These are phyloP conservation scores for Geotrichum phurueaensis DNA, from an alignment of 1,139 yeast species.

Conservation along the genomic window DNA sequence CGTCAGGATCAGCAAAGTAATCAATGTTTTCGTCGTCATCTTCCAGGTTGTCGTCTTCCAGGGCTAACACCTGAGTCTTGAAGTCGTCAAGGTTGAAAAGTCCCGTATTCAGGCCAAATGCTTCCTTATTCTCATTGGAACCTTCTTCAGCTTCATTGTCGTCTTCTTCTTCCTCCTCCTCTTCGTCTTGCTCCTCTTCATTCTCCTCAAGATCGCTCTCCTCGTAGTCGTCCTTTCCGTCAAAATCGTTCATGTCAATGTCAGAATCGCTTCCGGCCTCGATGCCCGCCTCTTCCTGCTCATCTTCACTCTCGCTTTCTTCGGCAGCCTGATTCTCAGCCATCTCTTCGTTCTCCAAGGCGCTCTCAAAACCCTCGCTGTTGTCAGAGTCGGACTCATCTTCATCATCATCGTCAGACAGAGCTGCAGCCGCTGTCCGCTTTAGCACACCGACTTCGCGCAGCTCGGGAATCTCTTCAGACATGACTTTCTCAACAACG, in stretches of 20 bases:
- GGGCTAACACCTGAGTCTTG: constrained; percentile 70
- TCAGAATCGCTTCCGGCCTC: constrained; percentile 19
- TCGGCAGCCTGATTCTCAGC: constrained; percentile 15
- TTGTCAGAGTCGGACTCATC: constrained; percentile 23
- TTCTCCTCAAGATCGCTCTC: constrained; percentile 18
- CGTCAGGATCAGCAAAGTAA: constrained; percentile 30
- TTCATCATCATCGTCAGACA: constrained; percentile 25
- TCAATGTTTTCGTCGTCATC: constrained; percentile 73
- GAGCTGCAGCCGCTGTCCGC: constrained; percentile 22
- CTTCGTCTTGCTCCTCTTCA: constrained; percentile 22
- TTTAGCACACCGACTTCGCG: constrained; percentile 17
- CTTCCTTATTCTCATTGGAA: constrained; percentile 26
- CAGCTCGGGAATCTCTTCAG: constrained; percentile 25
- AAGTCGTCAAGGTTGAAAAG: constrained; percentile 83
- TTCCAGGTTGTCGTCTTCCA: constrained; percentile 47
- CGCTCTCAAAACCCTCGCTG: constrained; percentile 23
- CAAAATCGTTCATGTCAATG: constrained; percentile 19
- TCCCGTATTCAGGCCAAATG: constrained; percentile 71
- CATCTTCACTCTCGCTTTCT: constrained; percentile 19
- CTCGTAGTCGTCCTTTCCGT: constrained; percentile 23
- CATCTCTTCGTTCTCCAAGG: constrained; percentile 18
- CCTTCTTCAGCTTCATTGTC: constrained; percentile 26
- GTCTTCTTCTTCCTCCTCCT: constrained; percentile 30
- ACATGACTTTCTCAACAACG: constrained; percentile 52
- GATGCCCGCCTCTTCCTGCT: constrained; percentile 16